Evolutionary conservation across 306 rosid species (phyloP).

Genomic region (Gillenia trifoliata): DNA sequence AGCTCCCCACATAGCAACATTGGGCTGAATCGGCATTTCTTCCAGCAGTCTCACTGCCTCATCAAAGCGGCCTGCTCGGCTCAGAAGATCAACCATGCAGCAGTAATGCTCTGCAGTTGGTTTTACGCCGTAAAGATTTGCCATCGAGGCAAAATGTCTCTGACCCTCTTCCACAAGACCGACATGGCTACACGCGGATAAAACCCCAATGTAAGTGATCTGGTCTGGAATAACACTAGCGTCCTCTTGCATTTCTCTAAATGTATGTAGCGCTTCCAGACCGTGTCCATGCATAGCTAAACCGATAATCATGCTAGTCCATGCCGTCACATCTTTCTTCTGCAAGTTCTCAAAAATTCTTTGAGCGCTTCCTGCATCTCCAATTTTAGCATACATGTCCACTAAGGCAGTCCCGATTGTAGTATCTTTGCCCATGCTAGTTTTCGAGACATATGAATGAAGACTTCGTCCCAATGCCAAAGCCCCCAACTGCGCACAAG

Average conservation of each 20-base stretch:
- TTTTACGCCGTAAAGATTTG: constrained; percentile 33
- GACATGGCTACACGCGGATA: constrained; percentile 64
- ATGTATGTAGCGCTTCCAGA: constrained; percentile 48
- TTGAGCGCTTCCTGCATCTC: constrained; percentile 47
- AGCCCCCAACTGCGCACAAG: constrained; percentile 47
- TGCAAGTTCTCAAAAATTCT: constrained; percentile 41
- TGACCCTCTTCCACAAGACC: constrained; percentile 62
- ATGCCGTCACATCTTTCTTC: constrained; percentile 63
- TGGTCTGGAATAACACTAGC: constrained; percentile 45
- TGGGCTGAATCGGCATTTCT: constrained; percentile 48
- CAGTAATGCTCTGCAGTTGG: constrained; percentile 76
- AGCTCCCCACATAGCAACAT: constrained; percentile 59
- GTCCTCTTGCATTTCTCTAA: constrained; percentile 63
- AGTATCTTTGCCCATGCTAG: constrained; percentile 29
- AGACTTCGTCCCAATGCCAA: constrained; percentile 51
- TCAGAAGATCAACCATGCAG: constrained; percentile 74
- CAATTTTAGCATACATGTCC: constrained; percentile 68
- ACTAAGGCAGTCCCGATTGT: constrained; percentile 60
- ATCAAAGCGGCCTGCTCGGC: constrained; percentile 59
- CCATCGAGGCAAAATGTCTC: constrained; percentile 53
- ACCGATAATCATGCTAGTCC: constrained; percentile 68
- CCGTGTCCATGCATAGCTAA: constrained; percentile 68
- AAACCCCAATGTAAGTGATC: constrained; percentile 61
- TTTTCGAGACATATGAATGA: constrained; percentile 51
- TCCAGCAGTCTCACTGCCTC: constrained; percentile 53